Evolutionary conservation across 768 basidiomycete species (phyloP), one percentile per base, ranked within the genome.

Genomic region (Boletales sp.): DNA sequence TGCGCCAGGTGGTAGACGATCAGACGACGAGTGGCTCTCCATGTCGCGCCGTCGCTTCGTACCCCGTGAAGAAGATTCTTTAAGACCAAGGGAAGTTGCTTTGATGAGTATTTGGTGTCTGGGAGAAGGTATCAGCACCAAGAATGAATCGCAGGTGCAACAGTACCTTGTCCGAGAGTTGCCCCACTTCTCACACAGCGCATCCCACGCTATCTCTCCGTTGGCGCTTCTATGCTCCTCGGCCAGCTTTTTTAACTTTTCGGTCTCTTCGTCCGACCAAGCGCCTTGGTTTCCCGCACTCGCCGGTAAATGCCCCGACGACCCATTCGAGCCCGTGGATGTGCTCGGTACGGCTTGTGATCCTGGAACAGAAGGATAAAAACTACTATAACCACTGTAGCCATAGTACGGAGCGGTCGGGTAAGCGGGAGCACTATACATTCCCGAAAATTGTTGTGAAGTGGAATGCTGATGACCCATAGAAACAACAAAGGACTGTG

Each of bases 71-170:
- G 86, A 81, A 55, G 84, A 87, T 57, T 86, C 86, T 65, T 90
- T 90, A 42, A 92, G 72, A 10, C 86, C 85, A 15, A 92, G 66
- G n/a, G 77, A 71, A 2, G 86, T 91, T 2, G 88, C 90, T 67
- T 89, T 90, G 53, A 90, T 80, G 32, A 90, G 70, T 48, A 91
- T 90, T 64, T 92, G 89, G 58, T 90, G 87, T 61, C 89, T 91
- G 46, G 18, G 1, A 33, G 25, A 41, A 25, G 17, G 32, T 17
- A 41, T 64, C 45, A 63, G 48, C n/a, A 8, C 41, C 41, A 5
- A 18, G 12, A 38, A 3, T 15, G 13, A 40, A 34, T 11, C 4
- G 6, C 30, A 38, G 47, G 49, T 1, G 21, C 40, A 28, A 70
- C 70, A 19, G 42, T 54, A 87, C 89, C 86, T 82, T 48, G 89